Evolutionary conservation across 176 grass and related monocot species (phyloP).

Genomic region (Rhynchospora pubera): DNA sequence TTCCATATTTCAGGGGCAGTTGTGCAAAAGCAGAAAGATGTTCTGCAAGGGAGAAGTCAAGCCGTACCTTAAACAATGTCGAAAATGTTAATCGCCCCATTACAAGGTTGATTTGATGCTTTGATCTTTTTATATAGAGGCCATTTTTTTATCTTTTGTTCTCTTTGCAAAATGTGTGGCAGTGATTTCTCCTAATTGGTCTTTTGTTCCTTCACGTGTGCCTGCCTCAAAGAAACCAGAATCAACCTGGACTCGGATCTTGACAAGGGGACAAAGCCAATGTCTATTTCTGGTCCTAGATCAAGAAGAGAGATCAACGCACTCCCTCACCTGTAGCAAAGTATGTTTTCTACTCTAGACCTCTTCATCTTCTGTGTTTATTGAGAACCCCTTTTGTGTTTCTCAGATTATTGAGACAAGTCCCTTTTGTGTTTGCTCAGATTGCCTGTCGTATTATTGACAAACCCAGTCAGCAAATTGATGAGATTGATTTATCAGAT

Average conservation of each 20-base stretch:
- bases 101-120: slow-evolving; percentile 15
- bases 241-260: too few species aligned
- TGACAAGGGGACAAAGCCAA: too few species aligned
- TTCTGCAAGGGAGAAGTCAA: slow-evolving; percentile 31
- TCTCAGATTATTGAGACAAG: slow-evolving; percentile 31
- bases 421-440: slow-evolving; percentile 29
- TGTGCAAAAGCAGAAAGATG: slow-evolving; percentile 48
- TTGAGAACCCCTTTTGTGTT: too few species aligned
- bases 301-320: too few species aligned
- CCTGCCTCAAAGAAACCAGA: too few species aligned
- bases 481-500: slow-evolving; percentile 72
- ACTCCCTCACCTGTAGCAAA: too few species aligned
- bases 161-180: slow-evolving; percentile 38
- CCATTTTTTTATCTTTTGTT: neutral
- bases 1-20: slow-evolving; percentile 18
- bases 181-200: too few species aligned
- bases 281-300: too few species aligned
- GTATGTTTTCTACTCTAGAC: too few species aligned
- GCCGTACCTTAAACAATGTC: neutral
- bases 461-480: slow-evolving; percentile 31
- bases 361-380: too few species aligned
- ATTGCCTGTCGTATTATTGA: slow-evolving; percentile 37
- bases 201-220: too few species aligned
- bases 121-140: neutral
- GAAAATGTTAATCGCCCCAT: too few species aligned